Evolutionary conservation across 2,329 filamentous ascomycete genomes (phyloP), one percentile per base, ranked within the genome.

Genomic region (Helminthosporium solani): DNA sequence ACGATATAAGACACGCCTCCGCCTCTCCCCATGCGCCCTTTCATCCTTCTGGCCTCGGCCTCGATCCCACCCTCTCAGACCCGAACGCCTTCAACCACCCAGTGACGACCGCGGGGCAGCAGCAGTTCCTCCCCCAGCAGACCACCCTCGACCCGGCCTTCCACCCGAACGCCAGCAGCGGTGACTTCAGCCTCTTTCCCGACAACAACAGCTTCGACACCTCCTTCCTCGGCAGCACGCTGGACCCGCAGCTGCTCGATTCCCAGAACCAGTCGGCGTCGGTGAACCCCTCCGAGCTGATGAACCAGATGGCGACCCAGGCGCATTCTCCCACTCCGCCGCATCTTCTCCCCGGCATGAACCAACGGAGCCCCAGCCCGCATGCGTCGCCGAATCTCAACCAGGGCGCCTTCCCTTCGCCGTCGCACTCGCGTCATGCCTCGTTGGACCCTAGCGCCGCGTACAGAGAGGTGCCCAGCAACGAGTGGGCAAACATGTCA

Each of bases 1-100:
- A 77, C 66, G 68, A 83, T 84, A 85, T 87, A 85, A 86, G 79
- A 69, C 82, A 83, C 68, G 79, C 75, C 57, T 85, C 84, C 60
- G 81, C 83, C 60, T 82, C 82, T 65, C 80, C 79, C 67, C 78
- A 68, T 61, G 69, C 71, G 70, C 75, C 75, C 59, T 80, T 78
- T 61, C 73, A 77, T 42, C 78, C 60, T 75, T 45, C 56, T 42
- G 82, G 81, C 63, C 76, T 86, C 62, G 79, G 72, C 53, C 72
- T 85, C 57, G 79, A 85, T 66, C 71, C 66, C 20, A 42, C 57
- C 63, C 35, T 58, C 58, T 43, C 52, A 38, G 50, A 60, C 57
- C 53, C 58, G 45, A 54, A 42, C 39, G 16, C 15, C 58, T 56
- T 58, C 60, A 46, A 72, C 70, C 53, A 47, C n/a, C n/a, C n/a